Evolutionary conservation across 768 basidiomycete species (phyloP).

Genomic region (Phylloporus scabripes): DNA sequence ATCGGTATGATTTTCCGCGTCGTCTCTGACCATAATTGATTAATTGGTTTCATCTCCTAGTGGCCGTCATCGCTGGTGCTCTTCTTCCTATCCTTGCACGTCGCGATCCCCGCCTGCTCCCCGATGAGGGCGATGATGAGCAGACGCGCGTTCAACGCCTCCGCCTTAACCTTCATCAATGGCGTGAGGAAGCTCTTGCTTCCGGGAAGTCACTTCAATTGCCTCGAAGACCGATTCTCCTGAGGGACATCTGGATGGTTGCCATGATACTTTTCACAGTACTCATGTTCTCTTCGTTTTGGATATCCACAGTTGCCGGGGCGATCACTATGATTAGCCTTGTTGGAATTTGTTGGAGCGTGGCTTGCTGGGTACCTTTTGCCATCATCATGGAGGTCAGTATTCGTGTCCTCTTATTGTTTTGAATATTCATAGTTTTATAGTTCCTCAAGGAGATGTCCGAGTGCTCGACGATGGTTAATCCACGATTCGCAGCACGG

Average conservation of each 20-base stretch:
- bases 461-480: conserved; percentile 23
- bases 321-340: conserved; percentile 79
- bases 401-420: conserved; percentile 37
- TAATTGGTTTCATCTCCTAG: conserved; percentile 35
- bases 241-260: conserved; percentile 91
- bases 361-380: conserved; percentile 97
- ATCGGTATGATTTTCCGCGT: conserved; percentile 48
- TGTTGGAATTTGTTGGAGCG: conserved; percentile 93
- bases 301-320: conserved; percentile 68
- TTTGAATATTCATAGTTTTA: not conserved
- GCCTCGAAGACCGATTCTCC: conserved; percentile 84
- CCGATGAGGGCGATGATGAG: conserved; percentile 60
- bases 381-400: conserved; percentile 95
- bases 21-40: not conserved
- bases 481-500: conserved; percentile 28
- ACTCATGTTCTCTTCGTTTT: conserved; percentile 81
- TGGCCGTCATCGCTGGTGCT: conserved; percentile 79
- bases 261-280: conserved; percentile 76
- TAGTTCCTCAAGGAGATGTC: conserved; percentile 74
- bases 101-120: conserved; percentile 76
- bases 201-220: conserved; percentile 70
- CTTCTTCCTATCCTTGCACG: conserved; percentile 76
- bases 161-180: conserved; percentile 63
- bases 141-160: conserved; percentile 71
- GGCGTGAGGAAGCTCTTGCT: conserved; percentile 80